A percentile compares a stretch with the other conserved stretches of the same genome.
Conservation (phyloP, 2,329 filamentous ascomycete species). For the Colletotrichum salicis region DNA sequence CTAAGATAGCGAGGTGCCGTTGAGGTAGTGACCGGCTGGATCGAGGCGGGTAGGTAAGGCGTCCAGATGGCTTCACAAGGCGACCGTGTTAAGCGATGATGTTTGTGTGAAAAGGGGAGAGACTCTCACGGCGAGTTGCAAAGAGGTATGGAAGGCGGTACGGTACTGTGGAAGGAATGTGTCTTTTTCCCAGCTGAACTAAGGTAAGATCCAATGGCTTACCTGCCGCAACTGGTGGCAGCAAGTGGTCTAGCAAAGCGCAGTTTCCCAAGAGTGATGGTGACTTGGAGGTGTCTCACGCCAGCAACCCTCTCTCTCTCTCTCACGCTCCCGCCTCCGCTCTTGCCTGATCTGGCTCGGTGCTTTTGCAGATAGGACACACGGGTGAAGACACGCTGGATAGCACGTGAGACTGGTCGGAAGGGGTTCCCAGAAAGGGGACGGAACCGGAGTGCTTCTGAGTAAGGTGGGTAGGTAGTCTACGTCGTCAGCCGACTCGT, state of each 20-base stretch:
- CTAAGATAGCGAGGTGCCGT: neutral
- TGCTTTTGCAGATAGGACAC: neutral
- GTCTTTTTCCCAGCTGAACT: neutral
- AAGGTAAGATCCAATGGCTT: neutral
- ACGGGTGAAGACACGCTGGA: neutral
- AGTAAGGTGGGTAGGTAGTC: neutral
- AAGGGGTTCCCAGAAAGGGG: neutral
- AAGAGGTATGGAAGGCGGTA: neutral
- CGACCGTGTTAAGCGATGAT: conserved; percentile 3
- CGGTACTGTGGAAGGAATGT: conserved; percentile 1
- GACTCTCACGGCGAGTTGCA: conserved; percentile 11
- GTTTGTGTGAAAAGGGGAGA: neutral
- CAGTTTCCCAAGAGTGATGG: neutral
- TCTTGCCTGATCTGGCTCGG: neutral
- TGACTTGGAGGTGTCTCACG: conserved; percentile 2
- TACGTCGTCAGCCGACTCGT: neutral
- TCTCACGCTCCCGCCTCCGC: neutral
- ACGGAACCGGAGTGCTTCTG: conserved; percentile 1
- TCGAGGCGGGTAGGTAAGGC: neutral
- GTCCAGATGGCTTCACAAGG: neutral
- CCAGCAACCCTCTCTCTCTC: neutral
- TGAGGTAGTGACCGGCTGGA: neutral
- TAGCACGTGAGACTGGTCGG: neutral
- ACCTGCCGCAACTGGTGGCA: neutral
- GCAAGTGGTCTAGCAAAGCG: neutral